These are phyloP conservation scores for Hygrophorus pudorinus DNA, from an alignment of 768 basidiomycete genomes.

Conservation along the genomic window DNA sequence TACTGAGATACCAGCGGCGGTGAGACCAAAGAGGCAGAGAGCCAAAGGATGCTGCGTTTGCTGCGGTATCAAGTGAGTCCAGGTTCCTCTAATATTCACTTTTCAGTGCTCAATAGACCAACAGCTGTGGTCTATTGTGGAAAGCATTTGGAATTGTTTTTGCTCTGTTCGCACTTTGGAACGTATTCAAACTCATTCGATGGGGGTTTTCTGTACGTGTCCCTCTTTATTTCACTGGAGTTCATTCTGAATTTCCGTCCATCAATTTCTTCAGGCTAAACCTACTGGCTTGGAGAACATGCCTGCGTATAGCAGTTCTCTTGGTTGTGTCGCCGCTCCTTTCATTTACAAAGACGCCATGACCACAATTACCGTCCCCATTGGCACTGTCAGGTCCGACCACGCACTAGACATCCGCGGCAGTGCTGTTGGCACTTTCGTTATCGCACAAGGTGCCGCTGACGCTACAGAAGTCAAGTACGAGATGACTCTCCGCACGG, in stretches of 20 bases:
- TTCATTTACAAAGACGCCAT: constrained; percentile 34
- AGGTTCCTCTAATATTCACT: background rate
- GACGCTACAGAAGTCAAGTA: constrained; percentile 35
- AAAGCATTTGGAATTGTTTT: constrained; percentile 45
- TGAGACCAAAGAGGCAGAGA: constrained; percentile 22
- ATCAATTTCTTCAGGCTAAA: constrained; percentile 23
- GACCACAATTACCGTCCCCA: constrained; percentile 27
- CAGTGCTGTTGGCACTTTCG: constrained; percentile 39
- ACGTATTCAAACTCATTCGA: constrained; percentile 30
- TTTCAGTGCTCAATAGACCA: too few relatives aligned
- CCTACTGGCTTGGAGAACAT: constrained; percentile 46
- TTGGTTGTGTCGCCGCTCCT: constrained; percentile 37
- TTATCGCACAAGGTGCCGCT: constrained; percentile 32
- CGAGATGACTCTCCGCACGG: constrained; percentile 37
- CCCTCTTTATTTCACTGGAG: background rate
- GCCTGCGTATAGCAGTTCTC: constrained; percentile 43
- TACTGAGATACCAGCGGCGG: constrained; percentile 17
- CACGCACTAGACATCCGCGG: constrained; percentile 40
- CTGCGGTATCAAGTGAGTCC: constrained; percentile 21
- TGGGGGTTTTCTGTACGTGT: constrained; percentile 40
- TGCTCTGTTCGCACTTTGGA: constrained; percentile 29
- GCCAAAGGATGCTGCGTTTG: constrained; percentile 36
- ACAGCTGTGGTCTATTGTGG: constrained; percentile 42
- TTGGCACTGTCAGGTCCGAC: constrained; percentile 24
- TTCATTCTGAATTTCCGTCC: too few relatives aligned